These are phyloP conservation scores for Coemansia sp. DNA, from an alignment of 192 early-diverging fungal species.

Conservation along the genomic window DNA sequence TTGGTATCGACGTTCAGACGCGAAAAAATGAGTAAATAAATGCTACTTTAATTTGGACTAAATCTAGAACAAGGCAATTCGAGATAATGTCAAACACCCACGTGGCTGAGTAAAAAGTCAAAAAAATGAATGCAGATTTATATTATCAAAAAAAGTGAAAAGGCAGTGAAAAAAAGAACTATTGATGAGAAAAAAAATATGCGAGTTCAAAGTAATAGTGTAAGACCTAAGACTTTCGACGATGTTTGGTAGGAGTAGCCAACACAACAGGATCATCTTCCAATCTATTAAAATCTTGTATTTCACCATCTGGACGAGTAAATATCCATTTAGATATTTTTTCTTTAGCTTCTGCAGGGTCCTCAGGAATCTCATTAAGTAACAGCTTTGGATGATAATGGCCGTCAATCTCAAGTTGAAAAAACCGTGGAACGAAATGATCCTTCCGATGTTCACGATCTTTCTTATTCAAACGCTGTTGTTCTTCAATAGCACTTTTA, in stretches of 20 bases:
- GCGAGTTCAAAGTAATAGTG: not conserved
- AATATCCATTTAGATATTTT: constrained; percentile 42
- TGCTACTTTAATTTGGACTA: too few relatives aligned
- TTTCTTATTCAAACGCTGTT: constrained; percentile 62
- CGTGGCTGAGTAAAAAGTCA: not conserved
- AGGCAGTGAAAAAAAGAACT: too few relatives aligned
- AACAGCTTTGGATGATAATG: constrained; percentile 45
- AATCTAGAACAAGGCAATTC: too few relatives aligned
- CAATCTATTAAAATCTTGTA: constrained; percentile 33
- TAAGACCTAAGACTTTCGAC: not conserved
- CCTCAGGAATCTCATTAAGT: constrained; percentile 32
- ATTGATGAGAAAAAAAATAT: not conserved
- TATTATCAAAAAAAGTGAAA: too few relatives aligned
- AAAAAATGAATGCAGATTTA: not conserved
- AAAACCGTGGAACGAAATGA: constrained; percentile 66
- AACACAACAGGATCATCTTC: constrained; percentile 43
- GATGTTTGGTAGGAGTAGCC: constrained; percentile 12
- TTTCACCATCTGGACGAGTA: constrained; percentile 25
- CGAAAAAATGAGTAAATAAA: too few relatives aligned
- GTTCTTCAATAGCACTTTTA: constrained; percentile 72
- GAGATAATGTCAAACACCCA: too few relatives aligned
- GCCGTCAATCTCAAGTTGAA: constrained; percentile 53
- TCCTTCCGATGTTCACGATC: constrained; percentile 56
- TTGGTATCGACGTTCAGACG: too few relatives aligned
- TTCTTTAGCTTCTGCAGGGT: constrained; percentile 26